These are phyloP conservation scores for Ceriops zippeliana DNA, from an alignment of 345 rosid species.

Conservation along the genomic window DNA sequence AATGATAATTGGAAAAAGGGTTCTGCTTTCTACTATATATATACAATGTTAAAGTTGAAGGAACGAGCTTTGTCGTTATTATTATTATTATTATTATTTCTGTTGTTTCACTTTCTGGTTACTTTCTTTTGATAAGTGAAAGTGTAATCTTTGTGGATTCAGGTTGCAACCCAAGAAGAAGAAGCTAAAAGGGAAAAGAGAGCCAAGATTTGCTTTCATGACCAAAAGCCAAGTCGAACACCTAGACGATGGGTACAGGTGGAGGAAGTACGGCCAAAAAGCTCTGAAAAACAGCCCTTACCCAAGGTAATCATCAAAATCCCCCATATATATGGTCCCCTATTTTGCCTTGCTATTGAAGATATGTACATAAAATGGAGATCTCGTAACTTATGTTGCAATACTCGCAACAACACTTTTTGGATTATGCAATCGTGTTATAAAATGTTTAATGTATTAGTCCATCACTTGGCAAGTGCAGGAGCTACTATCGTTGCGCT, in stretches of 20 bases:
- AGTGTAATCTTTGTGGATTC: conserved; percentile 17
- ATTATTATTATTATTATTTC: no score
- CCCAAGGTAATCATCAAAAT: conserved; percentile 59
- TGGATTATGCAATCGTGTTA: not conserved
- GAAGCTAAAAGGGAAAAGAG: conserved; percentile 74
- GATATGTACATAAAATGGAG: not conserved
- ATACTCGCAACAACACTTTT: conserved; percentile 1
- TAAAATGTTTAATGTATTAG: not conserved
- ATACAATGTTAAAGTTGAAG: not conserved
- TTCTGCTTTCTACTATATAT: not conserved
- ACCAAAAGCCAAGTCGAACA: conserved; percentile 94
- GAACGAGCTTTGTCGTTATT: not conserved
- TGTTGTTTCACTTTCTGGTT: not conserved
- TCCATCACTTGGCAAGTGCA: conserved; percentile 20
- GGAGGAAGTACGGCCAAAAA: conserved; percentile 99
- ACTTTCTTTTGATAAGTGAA: not conserved
- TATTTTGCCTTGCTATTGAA: not conserved
- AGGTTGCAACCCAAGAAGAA: conserved; percentile 92
- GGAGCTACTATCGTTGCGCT: conserved; percentile 99
- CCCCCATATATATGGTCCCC: not conserved
- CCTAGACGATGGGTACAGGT: conserved; percentile 91
- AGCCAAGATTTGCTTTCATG: conserved; percentile 90
- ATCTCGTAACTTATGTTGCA: conserved; percentile 11
- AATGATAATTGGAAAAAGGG: not conserved
- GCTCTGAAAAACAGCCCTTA: conserved; percentile 95